Evolutionary conservation across 768 basidiomycete genomes (phyloP), one percentile per base, ranked within the genome.

Genomic region (Nevesoporus exiguus): DNA sequence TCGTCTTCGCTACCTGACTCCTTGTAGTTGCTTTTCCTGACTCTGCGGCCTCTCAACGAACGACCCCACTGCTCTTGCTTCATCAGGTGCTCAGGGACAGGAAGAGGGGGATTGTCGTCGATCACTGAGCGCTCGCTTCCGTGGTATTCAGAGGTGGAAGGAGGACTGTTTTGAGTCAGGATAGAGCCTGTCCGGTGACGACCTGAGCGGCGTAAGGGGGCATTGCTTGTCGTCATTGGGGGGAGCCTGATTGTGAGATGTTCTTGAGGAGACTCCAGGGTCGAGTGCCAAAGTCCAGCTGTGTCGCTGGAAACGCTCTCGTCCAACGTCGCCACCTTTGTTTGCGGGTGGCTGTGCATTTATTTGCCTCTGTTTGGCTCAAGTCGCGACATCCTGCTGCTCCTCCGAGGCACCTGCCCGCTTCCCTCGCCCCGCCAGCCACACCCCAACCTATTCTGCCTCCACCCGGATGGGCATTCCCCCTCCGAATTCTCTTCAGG

Each of bases 1-100:
- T 75, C 79, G n/a, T 76, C 75, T 27, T 80, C 80, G 49, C 72
- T 74, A 17, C 66, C 70, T 10, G 72, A 75, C 67, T 84, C 82
- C 10, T 64, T 68, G 64, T 82, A 82, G 7, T 58, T 65, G 36
- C 59, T 70, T 64, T 67, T 76, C 33, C 59, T 61, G 15, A 77
- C 61, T 24, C 51, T 76, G 30, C 82, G 70, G 15, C 83, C 81
- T 29, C 77, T 65, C 21, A 34, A 58, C 0, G 76, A 61, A n/a
- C 48, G 67, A 14, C 44, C 54, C 63, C 61, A 72, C 10, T 53
- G 19, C 5, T 50, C 45, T 24, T 36, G 48, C 14, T 44, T 48
- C 1, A 42, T 46, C 9, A 6, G 8, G 13, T 44, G 58, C 15
- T 58, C 63, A 5, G 47, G 0, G 19, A 49, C 45, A 3, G 22